These are phyloP conservation scores for Tripterygium wilfordii DNA, from an alignment of 177 flowering plant species.

Conservation along the genomic window DNA sequence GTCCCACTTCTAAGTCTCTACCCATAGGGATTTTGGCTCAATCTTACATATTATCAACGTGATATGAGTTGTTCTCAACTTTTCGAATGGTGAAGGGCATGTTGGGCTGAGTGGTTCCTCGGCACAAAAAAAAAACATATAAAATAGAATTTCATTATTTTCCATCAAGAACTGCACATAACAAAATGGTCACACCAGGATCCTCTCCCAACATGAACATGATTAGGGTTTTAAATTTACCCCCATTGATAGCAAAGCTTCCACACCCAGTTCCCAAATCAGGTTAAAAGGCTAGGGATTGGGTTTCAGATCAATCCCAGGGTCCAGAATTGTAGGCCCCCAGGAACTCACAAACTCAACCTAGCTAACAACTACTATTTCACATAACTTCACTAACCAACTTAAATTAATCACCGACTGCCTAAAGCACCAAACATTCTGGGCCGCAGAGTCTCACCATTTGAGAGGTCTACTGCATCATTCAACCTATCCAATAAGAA, in stretches of 20 bases:
- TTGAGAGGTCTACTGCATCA: slow-evolving; percentile 10
- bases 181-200: slow-evolving; percentile 24
- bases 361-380: slow-evolving; percentile 12
- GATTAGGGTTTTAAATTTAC: slow-evolving; percentile 14
- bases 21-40: too few species aligned
- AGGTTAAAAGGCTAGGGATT: slow-evolving; percentile 26
- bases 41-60: too few species aligned
- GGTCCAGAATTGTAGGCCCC: slow-evolving; percentile 17
- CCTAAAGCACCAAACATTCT: slow-evolving; percentile 9
- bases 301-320: slow-evolving; percentile 8
- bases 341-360: slow-evolving; percentile 14
- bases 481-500: slow-evolving; percentile 6
- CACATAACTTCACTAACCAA: slow-evolving; percentile 5
- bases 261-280: slow-evolving; percentile 17
- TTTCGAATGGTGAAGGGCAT: too few species aligned
- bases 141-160: background rate
- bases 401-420: slow-evolving; percentile 14
- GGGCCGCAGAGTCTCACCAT: slow-evolving; percentile 6
- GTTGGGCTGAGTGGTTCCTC: too few species aligned
- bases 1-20: too few species aligned
- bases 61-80: too few species aligned
- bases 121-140: too few species aligned
- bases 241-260: slow-evolving; percentile 8
- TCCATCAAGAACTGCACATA: slow-evolving; percentile 12
- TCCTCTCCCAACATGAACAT: slow-evolving; percentile 33